Percentiles rank a stretch among this genome's conserved stretches.
phyloP scores from a whole-genome alignment of 1,284 basidiomycete species.

The Malassezia restricta region DNA sequence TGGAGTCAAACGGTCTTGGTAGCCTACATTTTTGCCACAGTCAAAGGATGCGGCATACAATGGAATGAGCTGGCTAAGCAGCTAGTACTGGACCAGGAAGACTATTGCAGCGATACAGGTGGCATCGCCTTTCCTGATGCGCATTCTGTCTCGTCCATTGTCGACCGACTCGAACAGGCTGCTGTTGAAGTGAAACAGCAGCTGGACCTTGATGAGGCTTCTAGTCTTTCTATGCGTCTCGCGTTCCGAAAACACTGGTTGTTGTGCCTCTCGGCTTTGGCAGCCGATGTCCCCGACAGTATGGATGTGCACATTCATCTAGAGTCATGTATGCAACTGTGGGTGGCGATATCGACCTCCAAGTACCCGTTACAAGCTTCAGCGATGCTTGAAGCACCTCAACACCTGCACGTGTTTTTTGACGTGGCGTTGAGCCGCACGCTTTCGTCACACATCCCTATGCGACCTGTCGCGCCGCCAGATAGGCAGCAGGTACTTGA shows the following conservation, averaged over 20 bases:
- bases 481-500: neutral
- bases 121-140: conserved; percentile 5
- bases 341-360: neutral
- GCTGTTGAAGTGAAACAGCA: neutral
- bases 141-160: neutral
- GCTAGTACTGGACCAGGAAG: conserved; percentile 10
- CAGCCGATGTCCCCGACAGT: neutral
- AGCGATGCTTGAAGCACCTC: neutral
- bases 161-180: neutral
- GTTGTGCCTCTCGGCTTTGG: neutral
- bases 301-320: neutral
- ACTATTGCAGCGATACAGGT: conserved; percentile 12
- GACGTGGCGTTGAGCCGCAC: conserved; percentile 12
- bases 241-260: conserved; percentile 8
- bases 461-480: neutral
- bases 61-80: conserved; percentile 11
- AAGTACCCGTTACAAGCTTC: neutral
- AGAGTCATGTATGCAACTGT: neutral
- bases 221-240: neutral
- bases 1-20: neutral
- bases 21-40: conserved; percentile 2
- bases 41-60: conserved; percentile 7
- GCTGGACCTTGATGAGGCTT: neutral
- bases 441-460: conserved; percentile 7
- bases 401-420: conserved; percentile 3